Evolutionary conservation across 306 rosid genomes (phyloP).

Genomic region (Inga leiocalycina): DNA sequence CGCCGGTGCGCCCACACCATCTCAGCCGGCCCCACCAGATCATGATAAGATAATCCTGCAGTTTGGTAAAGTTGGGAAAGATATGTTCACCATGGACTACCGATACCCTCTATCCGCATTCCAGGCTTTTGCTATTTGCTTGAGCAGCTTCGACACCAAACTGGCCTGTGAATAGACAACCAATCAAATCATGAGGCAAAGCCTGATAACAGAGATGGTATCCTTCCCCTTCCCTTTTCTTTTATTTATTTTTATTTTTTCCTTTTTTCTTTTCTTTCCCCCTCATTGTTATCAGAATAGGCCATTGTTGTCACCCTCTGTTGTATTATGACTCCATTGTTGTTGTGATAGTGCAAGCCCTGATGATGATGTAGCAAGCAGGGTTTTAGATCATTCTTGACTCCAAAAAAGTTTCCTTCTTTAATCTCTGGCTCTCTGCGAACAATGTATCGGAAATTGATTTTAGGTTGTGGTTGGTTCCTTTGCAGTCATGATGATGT

Average conservation of each 20-base stretch:
- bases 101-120: slow-evolving; percentile 83
- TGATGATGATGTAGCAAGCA: slow-evolving; percentile 44
- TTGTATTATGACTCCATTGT: slow-evolving; percentile 43
- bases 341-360: slow-evolving; percentile 37
- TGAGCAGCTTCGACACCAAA: slow-evolving; percentile 90
- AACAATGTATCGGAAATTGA: slow-evolving; percentile 34
- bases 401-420: slow-evolving; percentile 30
- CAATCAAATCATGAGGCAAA: slow-evolving; percentile 21
- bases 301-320: slow-evolving; percentile 45
- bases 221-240: neutral
- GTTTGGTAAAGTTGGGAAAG: slow-evolving; percentile 86
- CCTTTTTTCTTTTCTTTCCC: neutral
- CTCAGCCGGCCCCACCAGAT: slow-evolving; percentile 74
- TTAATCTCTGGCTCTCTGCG: slow-evolving; percentile 21
- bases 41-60: slow-evolving; percentile 81
- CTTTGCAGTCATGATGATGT: neutral
- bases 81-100: slow-evolving; percentile 92
- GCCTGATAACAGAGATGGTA: slow-evolving; percentile 15
- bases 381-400: slow-evolving; percentile 46
- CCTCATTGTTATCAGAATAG: slow-evolving; percentile 39
- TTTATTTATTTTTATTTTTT: neutral
- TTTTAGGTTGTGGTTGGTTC: slow-evolving; percentile 34
- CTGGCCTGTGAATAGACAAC: slow-evolving; percentile 80
- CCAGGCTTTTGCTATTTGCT: slow-evolving; percentile 88
- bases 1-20: slow-evolving; percentile 59